Conservation (phyloP, 2,329 filamentous ascomycete species). For the Gliomastix tumulicola region DNA sequence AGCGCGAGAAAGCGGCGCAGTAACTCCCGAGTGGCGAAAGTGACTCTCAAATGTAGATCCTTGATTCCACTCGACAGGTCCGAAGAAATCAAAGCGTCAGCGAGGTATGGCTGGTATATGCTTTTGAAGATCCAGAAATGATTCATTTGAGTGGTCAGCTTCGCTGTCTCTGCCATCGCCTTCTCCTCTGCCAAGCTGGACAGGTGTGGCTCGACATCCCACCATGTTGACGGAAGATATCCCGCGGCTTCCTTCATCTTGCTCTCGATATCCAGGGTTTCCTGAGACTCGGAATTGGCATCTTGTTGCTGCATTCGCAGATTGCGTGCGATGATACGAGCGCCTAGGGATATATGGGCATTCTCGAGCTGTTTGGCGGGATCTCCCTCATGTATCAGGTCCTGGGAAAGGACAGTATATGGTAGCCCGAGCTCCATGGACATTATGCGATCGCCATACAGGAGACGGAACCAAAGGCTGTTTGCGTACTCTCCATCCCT, state of each 20-base stretch:
- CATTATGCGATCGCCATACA: neutral
- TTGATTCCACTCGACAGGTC: no score
- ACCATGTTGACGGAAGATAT: neutral
- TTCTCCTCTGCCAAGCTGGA: neutral
- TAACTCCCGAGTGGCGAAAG: neutral
- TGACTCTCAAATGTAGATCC: no score
- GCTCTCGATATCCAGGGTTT: neutral
- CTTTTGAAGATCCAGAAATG: neutral
- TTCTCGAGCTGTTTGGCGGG: neutral
- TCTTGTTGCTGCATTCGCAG: neutral
- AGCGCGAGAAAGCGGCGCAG: neutral
- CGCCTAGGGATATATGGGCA: neutral
- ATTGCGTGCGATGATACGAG: neutral
- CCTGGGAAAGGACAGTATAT: no score
- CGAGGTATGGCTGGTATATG: no score
- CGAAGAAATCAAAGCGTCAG: no score
- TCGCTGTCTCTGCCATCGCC: neutral
- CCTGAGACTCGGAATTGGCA: neutral
- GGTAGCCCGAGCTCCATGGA: neutral
- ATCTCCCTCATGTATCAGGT: neutral
- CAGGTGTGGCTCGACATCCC: neutral
- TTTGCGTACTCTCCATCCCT: neutral
- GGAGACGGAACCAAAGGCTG: neutral
- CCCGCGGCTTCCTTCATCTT: neutral
- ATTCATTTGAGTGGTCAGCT: neutral